Evolutionary conservation across 176 grass and related monocot genomes (phyloP), one percentile per base, ranked within the genome.

Genomic region (Avena eriantha): DNA sequence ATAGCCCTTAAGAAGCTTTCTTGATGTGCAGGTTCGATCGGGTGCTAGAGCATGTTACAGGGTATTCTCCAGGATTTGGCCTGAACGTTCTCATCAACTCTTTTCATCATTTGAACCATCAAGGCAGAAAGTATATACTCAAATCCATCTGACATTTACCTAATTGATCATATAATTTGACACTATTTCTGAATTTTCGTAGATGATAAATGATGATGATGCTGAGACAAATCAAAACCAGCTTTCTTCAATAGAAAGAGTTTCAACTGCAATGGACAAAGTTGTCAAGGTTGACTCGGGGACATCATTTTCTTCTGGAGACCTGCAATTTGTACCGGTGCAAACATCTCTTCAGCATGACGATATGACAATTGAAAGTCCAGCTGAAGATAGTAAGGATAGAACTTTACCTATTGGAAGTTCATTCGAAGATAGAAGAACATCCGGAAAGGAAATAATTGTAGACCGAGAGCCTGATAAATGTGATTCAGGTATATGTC

Each of bases 1-100:
- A 77, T 65, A 85, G 13, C 1, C 46, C 68, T 39, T 83, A 50
- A 69, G 23, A 41, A 43, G 4, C 10, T 74, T 79, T 82, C 83
- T 58, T 3, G n/a, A 64, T 60, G 70, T 79, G 57, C 83, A 98
- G 96, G 96, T 98, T 31, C 79, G 96, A 17, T 91, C 93, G 21
- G 92, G 68, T 59, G 96, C 96, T 80, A 91, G 96, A 85, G 86
- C 92, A 85, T 96, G 93, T 83, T 98, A 96, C 77, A 85, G 85
- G 81, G 90, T 93, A 85, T 98, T 94, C 78, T 91, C 93, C 43
- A 94, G 87, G 86, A 94, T 88, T 29, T 98, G 96, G 96, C 96
- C 92, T 60, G 90, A 96, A 51, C 88, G 90, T 10, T 94, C 96
- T 1, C 69, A 77, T 84, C 90, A 82, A 18, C 85, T 98, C 35